phyloP scores from a whole-genome alignment of 257 asterid species.

The Leonotis leonurus region DNA sequence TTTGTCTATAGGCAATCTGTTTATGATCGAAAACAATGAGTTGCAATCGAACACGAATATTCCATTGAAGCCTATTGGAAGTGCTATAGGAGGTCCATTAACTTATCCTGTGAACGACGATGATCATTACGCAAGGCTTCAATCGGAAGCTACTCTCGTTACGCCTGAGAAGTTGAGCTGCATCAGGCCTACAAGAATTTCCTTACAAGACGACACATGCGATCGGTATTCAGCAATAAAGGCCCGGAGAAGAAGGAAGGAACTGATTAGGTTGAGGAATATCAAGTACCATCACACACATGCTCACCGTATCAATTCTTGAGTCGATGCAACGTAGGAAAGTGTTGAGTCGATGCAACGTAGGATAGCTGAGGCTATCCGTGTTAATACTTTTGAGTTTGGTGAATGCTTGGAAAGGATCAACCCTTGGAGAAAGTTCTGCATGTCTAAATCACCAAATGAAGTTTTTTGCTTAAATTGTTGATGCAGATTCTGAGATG shows the following conservation, averaged over 20 bases:
- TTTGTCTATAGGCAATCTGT: constrained; percentile 2
- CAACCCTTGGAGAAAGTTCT: not conserved
- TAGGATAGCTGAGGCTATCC: not conserved
- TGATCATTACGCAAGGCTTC: not conserved
- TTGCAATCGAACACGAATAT: constrained; percentile 5
- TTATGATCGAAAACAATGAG: not conserved
- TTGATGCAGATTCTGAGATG: not conserved
- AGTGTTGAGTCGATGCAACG: not conserved
- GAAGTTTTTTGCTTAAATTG: not conserved
- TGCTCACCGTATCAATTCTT: constrained; percentile 8
- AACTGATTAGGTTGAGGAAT: constrained; percentile 39
- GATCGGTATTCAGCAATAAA: constrained; percentile 26
- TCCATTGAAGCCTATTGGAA: not conserved
- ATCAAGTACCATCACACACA: not conserved
- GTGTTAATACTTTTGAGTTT: not conserved
- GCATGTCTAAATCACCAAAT: not conserved
- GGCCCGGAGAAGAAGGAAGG: constrained; percentile 65
- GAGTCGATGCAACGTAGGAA: not conserved
- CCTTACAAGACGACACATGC: not conserved
- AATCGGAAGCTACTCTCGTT: not conserved
- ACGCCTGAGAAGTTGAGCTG: constrained; percentile 3
- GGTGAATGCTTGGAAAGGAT: not conserved
- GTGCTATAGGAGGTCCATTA: not conserved
- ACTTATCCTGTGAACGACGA: not conserved
- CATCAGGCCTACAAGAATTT: not conserved